phyloP scores from a whole-genome alignment of 2,329 filamentous ascomycete genomes.

The Nothophoma quercina region DNA sequence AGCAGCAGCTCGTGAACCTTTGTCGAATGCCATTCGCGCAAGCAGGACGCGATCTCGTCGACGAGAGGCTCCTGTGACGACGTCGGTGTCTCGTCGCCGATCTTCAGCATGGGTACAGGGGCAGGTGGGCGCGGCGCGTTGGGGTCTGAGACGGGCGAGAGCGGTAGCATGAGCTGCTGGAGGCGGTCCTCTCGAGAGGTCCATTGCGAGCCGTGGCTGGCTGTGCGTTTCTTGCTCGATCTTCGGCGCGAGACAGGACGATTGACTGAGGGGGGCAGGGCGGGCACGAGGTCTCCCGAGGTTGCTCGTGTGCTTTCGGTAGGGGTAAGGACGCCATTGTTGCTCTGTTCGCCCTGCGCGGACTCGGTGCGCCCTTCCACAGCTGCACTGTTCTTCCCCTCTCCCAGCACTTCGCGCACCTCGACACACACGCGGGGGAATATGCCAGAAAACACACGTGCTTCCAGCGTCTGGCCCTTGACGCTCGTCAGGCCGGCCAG shows the following conservation, averaged over 20 bases:
- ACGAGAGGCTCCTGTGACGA: slow-evolving; percentile 89
- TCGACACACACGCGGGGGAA: slow-evolving; percentile 96
- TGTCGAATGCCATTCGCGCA: slow-evolving; percentile 98
- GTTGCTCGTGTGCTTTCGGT: slow-evolving; percentile 47
- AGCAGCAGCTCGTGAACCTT: slow-evolving; percentile 93
- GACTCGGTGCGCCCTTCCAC: slow-evolving; percentile 26
- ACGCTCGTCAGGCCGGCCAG: slow-evolving; percentile 89
- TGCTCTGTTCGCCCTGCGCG: slow-evolving; percentile 29
- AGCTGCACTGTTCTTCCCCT: slow-evolving; percentile 36
- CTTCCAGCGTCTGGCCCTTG: slow-evolving; percentile 92
- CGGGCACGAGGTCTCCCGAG: slow-evolving; percentile 37
- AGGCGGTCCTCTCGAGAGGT: slow-evolving; percentile 50
- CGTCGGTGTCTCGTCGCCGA: slow-evolving; percentile 94
- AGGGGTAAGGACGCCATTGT: slow-evolving; percentile 49
- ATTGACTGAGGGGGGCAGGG: slow-evolving; percentile 32
- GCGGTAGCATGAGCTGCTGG: slow-evolving; percentile 48
- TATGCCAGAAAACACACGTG: slow-evolving; percentile 97
- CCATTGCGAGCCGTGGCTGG: slow-evolving; percentile 48
- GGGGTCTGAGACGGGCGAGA: slow-evolving; percentile 62
- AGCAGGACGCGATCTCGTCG: slow-evolving; percentile 95
- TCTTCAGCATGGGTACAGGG: slow-evolving; percentile 95
- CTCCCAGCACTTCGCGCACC: slow-evolving; percentile 88
- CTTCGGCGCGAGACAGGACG: slow-evolving; percentile 39
- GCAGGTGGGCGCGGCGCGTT: slow-evolving; percentile 80
- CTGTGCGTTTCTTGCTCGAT: slow-evolving; percentile 44